Base-by-base conservation (phyloP, 108 stramenopile species). In the Nannochloropsis salina region DNA sequence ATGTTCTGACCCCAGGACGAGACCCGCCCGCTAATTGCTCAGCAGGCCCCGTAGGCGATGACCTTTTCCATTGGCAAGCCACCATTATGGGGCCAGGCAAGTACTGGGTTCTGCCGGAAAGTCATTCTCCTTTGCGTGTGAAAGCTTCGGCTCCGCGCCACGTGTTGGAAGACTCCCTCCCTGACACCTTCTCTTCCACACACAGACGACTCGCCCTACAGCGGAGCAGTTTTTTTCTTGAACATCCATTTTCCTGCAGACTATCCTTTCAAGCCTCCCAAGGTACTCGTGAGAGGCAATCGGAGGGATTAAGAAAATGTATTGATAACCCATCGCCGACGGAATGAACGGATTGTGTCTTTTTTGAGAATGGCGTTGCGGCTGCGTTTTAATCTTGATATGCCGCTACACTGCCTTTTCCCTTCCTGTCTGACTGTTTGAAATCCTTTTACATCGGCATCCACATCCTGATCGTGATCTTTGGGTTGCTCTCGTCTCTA, bases 11-110 rank as follows among this genome's bases (percentile, higher is more conserved):
- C 8, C 20, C 3, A 74, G 61, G 61, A 74, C 61, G 61, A 74
- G 99, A 99, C 90, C 99, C 99, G 41, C 99, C 99, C 44, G 96
- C 97, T 12, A 99, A 99, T 90, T 99, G 99, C 93, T 95, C 94
- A 80, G 99, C 99, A 41, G 99, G 99, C 61, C 99, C 99, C n/a
- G 97, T 99, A 47, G 97, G 96, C 82, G 96, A 99, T 9, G 96
- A 98, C 82, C 95, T 98, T 93, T 97, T 96, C 90, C 96, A 97
- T 92, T 99, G 97, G 97, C 96, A 98, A 90, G 98, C 96, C 11
- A 96, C 96, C 80, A 96, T 98, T 86, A 96, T 97, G 96, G 98
- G 98, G 83, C 98, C 98, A n/a, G 61, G 61, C n/a, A 74, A 15
- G 61, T 74, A n/a, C 61, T 74, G 15, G 61, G 31, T 31, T 31